phyloP scores from a whole-genome alignment of 75 land plant species.

The Pseudotsuga menziesii region DNA sequence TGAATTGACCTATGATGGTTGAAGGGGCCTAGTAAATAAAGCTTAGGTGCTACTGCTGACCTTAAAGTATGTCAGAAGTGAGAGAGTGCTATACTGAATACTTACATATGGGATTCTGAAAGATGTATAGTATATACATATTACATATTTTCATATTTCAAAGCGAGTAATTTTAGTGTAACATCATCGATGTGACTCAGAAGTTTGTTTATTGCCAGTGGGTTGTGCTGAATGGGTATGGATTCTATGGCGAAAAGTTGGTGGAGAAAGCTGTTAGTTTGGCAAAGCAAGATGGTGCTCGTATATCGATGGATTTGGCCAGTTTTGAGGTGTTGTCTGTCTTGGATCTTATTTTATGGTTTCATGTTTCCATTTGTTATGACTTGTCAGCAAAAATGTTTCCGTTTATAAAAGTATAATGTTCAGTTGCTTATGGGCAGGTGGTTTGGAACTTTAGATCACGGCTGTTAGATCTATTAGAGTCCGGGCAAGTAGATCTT shows the following conservation, averaged over 20 bases:
- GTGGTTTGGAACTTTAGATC: slow-evolving; percentile 76
- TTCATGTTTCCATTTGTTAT: background rate
- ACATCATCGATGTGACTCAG: background rate
- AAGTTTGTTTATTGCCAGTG: slow-evolving; percentile 18
- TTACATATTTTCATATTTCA: background rate
- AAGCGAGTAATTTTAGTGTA: background rate
- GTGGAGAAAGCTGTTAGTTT: slow-evolving; percentile 55
- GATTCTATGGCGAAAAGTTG: slow-evolving; percentile 36
- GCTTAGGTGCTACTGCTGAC: background rate
- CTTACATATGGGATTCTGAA: background rate
- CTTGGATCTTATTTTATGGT: background rate
- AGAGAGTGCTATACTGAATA: background rate
- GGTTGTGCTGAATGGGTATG: slow-evolving; percentile 46
- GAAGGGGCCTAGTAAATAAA: background rate
- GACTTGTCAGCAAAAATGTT: background rate
- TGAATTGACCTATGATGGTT: background rate
- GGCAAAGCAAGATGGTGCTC: slow-evolving; percentile 78
- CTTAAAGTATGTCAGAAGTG: background rate
- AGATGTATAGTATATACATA: background rate
- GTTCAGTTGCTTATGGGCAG: slow-evolving; percentile 27
- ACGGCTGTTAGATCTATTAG: slow-evolving; percentile 54
- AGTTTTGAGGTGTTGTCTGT: slow-evolving; percentile 75
- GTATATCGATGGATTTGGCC: slow-evolving; percentile 85
- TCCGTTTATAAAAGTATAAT: background rate
- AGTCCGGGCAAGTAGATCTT: slow-evolving; percentile 75